A percentile compares a stretch with the other conserved stretches of the same genome.
phyloP scores from a whole-genome alignment of 176 grass and related monocot genomes.

The Musa acuminata region DNA sequence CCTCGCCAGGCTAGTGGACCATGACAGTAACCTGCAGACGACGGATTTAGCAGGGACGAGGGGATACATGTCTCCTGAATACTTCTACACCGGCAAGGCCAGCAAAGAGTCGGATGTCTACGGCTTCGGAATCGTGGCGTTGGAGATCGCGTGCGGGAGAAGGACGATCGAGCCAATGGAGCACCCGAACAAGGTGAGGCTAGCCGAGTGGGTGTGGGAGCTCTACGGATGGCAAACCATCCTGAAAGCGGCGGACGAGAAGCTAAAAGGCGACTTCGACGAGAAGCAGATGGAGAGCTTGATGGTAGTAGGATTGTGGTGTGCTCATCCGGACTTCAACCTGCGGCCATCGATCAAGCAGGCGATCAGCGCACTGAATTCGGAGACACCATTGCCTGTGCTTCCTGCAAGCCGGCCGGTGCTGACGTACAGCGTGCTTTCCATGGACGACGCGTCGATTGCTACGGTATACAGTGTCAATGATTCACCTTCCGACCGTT shows the following conservation, averaged over 20 bases:
- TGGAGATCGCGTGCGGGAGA: conserved; percentile 11
- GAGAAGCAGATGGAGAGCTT: conserved; percentile 4
- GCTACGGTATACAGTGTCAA: no score
- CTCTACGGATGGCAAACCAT: not conserved
- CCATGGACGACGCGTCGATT: no score
- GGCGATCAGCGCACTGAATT: no score
- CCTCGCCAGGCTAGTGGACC: conserved; percentile 48
- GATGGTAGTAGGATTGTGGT: conserved; percentile 5
- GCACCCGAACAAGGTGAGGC: not conserved
- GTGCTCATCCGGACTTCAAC: no score
- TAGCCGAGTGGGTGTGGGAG: conserved; percentile 4
- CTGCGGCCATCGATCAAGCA: no score
- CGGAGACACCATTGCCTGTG: no score
- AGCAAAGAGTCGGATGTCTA: conserved; percentile 10
- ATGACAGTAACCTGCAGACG: conserved; percentile 9
- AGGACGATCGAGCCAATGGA: not conserved
- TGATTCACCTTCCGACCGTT: no score
- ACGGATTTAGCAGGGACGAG: conserved; percentile 4
- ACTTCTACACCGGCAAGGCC: conserved; percentile 3
- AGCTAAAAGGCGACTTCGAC: not conserved
- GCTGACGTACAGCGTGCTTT: no score
- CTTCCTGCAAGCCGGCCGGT: no score
- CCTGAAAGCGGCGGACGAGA: not conserved
- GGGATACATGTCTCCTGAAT: conserved; percentile 12
- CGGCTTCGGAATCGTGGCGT: conserved; percentile 2